A percentile compares a stretch with the other conserved stretches of the same genome.
Evolutionary conservation across 345 rosid genomes (phyloP).

Genomic region (Melaleuca alternifolia): DNA sequence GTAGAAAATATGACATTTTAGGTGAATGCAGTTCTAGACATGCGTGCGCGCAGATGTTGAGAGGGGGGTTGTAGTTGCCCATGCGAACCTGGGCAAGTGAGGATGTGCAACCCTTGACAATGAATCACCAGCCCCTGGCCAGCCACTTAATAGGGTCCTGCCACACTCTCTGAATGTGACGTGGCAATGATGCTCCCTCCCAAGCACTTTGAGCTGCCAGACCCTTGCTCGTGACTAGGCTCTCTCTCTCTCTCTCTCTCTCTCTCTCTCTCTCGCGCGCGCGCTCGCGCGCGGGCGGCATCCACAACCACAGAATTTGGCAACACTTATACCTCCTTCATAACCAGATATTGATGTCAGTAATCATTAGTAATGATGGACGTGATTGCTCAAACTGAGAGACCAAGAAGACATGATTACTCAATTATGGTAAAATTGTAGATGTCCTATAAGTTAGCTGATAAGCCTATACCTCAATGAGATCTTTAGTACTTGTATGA

Average conservation of each 20-base stretch:
- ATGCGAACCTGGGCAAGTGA: background rate
- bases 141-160: background rate
- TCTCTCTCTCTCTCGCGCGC: too few relatives aligned
- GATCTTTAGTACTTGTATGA: background rate
- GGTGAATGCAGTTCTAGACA: background rate
- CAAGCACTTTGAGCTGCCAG: too few relatives aligned
- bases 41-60: background rate
- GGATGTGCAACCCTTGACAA: background rate
- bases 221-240: too few relatives aligned
- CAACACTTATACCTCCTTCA: background rate
- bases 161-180: too few relatives aligned
- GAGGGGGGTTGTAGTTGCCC: background rate
- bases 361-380: too few relatives aligned
- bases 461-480: background rate
- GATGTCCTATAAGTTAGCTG: background rate
- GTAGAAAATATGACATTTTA: background rate
- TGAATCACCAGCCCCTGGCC: background rate
- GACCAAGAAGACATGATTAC: background rate
- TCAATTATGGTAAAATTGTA: background rate
- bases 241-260: background rate
- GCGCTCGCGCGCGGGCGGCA: too few relatives aligned
- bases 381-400: background rate
- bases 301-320: background rate
- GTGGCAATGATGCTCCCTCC: too few relatives aligned
- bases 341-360: background rate